These are phyloP conservation scores for Leccinum boreale DNA, from an alignment of 768 basidiomycete genomes.

Conservation along the genomic window DNA sequence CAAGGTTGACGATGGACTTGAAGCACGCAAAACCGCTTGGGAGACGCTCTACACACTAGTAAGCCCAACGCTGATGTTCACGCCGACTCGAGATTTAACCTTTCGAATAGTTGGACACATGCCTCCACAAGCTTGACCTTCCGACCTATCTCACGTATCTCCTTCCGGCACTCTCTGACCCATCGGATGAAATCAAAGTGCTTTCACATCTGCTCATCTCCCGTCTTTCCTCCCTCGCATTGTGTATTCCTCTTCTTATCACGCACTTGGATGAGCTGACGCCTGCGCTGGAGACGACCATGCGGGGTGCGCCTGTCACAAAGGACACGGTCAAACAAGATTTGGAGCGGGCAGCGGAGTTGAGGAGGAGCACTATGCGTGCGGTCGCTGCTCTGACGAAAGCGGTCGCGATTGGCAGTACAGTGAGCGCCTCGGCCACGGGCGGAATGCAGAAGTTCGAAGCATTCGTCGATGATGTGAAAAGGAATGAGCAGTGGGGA, in stretches of 20 bases:
- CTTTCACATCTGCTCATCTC: constrained; percentile 94
- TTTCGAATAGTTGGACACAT: constrained; percentile 75
- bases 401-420: constrained; percentile 56
- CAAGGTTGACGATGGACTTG: constrained; percentile 95
- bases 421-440: constrained; percentile 34
- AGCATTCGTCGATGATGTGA: constrained; percentile 69
- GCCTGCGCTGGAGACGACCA: constrained; percentile 79
- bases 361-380: constrained; percentile 86
- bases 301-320: constrained; percentile 84
- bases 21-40: constrained; percentile 94
- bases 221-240: constrained; percentile 77
- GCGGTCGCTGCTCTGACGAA: constrained; percentile 86
- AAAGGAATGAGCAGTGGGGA: constrained; percentile 64
- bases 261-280: constrained; percentile 84
- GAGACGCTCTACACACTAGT: constrained; percentile 97
- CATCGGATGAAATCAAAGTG: constrained; percentile 96
- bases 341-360: constrained; percentile 80
- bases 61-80: constrained; percentile 24
- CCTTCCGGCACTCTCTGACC: constrained; percentile 79
- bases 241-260: constrained; percentile 27
- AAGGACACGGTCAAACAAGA: constrained; percentile 98
- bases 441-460: constrained; percentile 58
- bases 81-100: background rate
- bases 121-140: constrained; percentile 82
- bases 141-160: constrained; percentile 81